phyloP scores from a whole-genome alignment of 345 rosid species.

The Trapa bicornis region DNA sequence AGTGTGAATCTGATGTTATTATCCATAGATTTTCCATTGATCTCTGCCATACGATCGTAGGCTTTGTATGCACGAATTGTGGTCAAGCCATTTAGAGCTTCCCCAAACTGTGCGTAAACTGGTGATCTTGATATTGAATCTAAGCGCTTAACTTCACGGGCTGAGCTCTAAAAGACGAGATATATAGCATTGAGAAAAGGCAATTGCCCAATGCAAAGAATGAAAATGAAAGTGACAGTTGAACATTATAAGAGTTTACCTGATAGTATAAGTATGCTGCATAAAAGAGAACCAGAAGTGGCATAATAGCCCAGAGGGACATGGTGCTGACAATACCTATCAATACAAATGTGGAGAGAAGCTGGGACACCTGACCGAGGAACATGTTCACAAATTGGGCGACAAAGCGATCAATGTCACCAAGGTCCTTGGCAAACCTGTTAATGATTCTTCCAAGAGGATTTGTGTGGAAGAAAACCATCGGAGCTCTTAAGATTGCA shows the following conservation, averaged over 20 bases:
- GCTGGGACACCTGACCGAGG: constrained; percentile 69
- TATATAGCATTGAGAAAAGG: not conserved
- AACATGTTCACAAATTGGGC: constrained; percentile 71
- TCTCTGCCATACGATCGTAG: constrained; percentile 85
- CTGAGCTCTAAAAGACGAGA: constrained; percentile 53
- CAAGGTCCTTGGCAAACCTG: constrained; percentile 93
- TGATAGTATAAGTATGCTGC: constrained; percentile 87
- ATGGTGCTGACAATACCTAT: constrained; percentile 95
- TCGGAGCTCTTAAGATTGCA: constrained; percentile 89
- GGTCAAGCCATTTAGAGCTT: constrained; percentile 86
- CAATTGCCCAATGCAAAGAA: not conserved
- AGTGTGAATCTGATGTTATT: constrained; percentile 82
- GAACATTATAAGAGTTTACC: constrained; percentile 10
- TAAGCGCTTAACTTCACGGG: constrained; percentile 94
- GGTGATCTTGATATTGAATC: constrained; percentile 95
- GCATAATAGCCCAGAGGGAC: constrained; percentile 98
- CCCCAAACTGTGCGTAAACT: constrained; percentile 96
- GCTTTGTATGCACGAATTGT: constrained; percentile 97
- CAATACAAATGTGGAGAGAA: constrained; percentile 82
- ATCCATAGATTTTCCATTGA: constrained; percentile 90
- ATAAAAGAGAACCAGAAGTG: constrained; percentile 83
- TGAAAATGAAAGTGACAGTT: not conserved
- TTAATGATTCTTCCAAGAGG: constrained; percentile 91
- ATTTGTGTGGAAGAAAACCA: constrained; percentile 94
- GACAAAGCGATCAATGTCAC: constrained; percentile 84